Evolutionary conservation across 164 flowering plant species (phyloP).

Genomic region (Magnolia sinica): DNA sequence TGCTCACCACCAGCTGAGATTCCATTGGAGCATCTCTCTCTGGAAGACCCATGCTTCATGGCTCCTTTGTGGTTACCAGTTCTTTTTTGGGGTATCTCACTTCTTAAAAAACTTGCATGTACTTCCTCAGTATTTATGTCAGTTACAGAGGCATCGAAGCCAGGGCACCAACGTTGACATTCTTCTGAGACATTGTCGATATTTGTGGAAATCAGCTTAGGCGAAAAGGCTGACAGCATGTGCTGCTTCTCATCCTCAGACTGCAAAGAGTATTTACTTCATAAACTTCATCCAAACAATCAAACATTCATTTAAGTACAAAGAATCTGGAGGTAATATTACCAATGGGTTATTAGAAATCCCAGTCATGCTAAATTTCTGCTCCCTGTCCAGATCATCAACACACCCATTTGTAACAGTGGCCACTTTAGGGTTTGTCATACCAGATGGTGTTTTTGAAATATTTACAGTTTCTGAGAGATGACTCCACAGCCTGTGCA

Average conservation of each 20-base stretch:
- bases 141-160: slow-evolving; percentile 6
- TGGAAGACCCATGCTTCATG: slow-evolving; percentile 10
- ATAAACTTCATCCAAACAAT: background rate
- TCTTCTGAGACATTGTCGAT: slow-evolving; percentile 11
- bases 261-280: slow-evolving; percentile 20
- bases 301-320: background rate
- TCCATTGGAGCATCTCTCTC: slow-evolving; percentile 12
- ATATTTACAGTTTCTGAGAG: slow-evolving; percentile 15
- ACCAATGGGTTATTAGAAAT: slow-evolving; percentile 19
- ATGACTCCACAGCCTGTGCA: slow-evolving; percentile 37
- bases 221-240: background rate
- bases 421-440: slow-evolving; percentile 1
- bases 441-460: background rate
- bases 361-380: slow-evolving; percentile 5
- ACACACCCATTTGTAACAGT: slow-evolving; percentile 5
- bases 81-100: slow-evolving; percentile 8
- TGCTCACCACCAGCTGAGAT: slow-evolving; percentile 15
- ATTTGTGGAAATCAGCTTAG: slow-evolving; percentile 5
- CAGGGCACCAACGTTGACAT: slow-evolving; percentile 7
- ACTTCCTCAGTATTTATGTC: slow-evolving; percentile 10
- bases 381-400: slow-evolving; percentile 10
- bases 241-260: slow-evolving; percentile 7
- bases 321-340: background rate
- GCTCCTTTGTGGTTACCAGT: slow-evolving; percentile 7
- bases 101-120: background rate